A percentile compares a stretch with the other conserved stretches of the same genome.
Conservation (phyloP, 1,139 yeast genomes). For the Kurtzmaniella quercitrusa region DNA sequence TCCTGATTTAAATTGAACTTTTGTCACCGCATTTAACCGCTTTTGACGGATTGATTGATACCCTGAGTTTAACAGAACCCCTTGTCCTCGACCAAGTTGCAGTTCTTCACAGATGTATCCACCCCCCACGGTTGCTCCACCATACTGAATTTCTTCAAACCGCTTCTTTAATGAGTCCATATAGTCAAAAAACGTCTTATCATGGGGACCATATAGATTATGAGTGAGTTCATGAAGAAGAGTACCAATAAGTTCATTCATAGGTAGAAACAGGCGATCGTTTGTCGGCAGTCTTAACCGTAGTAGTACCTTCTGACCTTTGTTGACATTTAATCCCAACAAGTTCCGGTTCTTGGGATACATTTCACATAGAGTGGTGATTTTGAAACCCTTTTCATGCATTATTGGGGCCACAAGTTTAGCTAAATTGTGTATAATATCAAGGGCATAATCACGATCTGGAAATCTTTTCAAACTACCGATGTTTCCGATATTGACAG, state of each 20-base stretch:
- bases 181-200: conserved; percentile 61
- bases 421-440: conserved; percentile 58
- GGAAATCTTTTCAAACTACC: conserved; percentile 55
- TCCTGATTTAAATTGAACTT: conserved; percentile 37
- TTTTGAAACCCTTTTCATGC: conserved; percentile 61
- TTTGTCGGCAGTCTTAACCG: conserved; percentile 62
- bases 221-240: conserved; percentile 88
- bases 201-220: conserved; percentile 76
- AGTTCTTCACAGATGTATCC: conserved; percentile 48
- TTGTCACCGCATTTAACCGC: conserved; percentile 34
- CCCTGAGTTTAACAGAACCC: conserved; percentile 12
- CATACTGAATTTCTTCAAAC: conserved; percentile 50
- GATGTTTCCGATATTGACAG: conserved; percentile 45
- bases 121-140: conserved; percentile 19
- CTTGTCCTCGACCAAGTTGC: conserved; percentile 43
- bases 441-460: conserved; percentile 52
- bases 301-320: conserved; percentile 71
- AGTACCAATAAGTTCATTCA: conserved; percentile 71
- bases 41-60: conserved; percentile 30
- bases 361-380: conserved; percentile 74
- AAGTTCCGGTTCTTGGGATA: conserved; percentile 66
- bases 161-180: conserved; percentile 59
- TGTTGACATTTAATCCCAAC: conserved; percentile 81
- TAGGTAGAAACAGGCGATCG: conserved; percentile 55
- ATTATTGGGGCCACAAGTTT: conserved; percentile 69